Evolutionary conservation across 257 asterid genomes (phyloP).

Genomic region (Gentiana dahurica): DNA sequence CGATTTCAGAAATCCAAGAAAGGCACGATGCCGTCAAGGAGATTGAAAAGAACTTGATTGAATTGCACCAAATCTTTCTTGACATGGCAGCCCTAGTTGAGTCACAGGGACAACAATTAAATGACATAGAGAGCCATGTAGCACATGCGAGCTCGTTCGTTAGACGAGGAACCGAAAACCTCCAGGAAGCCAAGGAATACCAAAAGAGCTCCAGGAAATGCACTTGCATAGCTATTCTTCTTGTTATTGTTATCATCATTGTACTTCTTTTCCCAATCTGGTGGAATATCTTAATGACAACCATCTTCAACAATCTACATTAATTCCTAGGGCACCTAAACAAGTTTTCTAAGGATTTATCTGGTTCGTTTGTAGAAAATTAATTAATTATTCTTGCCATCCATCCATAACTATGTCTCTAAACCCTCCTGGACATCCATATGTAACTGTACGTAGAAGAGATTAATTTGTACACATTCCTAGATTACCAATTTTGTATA

Average conservation of each 20-base stretch:
- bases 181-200: constrained; percentile 25
- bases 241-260: constrained; percentile 17
- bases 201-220: constrained; percentile 31
- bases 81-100: constrained; percentile 43
- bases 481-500: too few species aligned
- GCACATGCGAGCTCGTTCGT: constrained; percentile 41
- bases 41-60: constrained; percentile 31
- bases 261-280: constrained; percentile 30
- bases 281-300: constrained; percentile 27
- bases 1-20: constrained; percentile 36
- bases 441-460: too few species aligned
- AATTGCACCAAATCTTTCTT: constrained; percentile 31
- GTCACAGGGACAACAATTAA: constrained; percentile 36
- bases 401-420: too few species aligned
- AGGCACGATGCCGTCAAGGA: constrained; percentile 39
- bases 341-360: too few species aligned
- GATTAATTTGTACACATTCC: too few species aligned
- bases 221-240: constrained; percentile 21
- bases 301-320: too few species aligned
- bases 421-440: too few species aligned
- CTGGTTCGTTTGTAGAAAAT: too few species aligned
- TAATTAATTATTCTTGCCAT: too few species aligned
- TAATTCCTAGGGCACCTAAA: too few species aligned
- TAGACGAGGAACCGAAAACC: constrained; percentile 29
- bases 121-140: constrained; percentile 34